These are phyloP conservation scores for Phytophthora fragariae DNA, from an alignment of 352 stramenopile species.

Conservation along the genomic window DNA sequence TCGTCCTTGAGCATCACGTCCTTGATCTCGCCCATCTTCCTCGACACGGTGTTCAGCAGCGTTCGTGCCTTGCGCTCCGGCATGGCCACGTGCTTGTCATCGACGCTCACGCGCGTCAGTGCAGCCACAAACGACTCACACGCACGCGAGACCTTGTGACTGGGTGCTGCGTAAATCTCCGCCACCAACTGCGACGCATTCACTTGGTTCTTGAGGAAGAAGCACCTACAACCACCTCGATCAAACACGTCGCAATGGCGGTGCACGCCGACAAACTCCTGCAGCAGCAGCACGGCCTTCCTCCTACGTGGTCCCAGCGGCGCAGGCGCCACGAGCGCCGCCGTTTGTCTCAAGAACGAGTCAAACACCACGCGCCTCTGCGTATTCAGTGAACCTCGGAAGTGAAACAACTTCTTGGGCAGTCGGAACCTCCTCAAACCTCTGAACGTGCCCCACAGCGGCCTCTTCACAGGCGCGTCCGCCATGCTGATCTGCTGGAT, in stretches of 20 bases:
- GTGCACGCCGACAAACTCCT: slow-evolving; percentile 66
- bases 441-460: slow-evolving; percentile 66
- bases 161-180: slow-evolving; percentile 48
- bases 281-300: slow-evolving; percentile 58
- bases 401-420: slow-evolving; percentile 65
- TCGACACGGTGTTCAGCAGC: slow-evolving; percentile 54
- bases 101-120: slow-evolving; percentile 48
- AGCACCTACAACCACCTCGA: slow-evolving; percentile 48
- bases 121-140: slow-evolving; percentile 50
- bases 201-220: slow-evolving; percentile 47
- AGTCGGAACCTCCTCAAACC: slow-evolving; percentile 55
- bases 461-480: slow-evolving; percentile 61
- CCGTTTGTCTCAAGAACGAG: slow-evolving; percentile 73
- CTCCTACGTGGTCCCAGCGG: slow-evolving; percentile 62
- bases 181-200: slow-evolving; percentile 53
- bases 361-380: slow-evolving; percentile 74
- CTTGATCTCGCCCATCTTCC: slow-evolving; percentile 67
- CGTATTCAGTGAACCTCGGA: slow-evolving; percentile 54
- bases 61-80: slow-evolving; percentile 51
- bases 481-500: slow-evolving; percentile 59
- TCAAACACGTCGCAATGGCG: slow-evolving; percentile 56
- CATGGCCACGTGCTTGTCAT: slow-evolving; percentile 51
- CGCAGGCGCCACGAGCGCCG: slow-evolving; percentile 60
- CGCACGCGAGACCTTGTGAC: slow-evolving; percentile 41
- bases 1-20: slow-evolving; percentile 55